Evolutionary conservation across 2,329 filamentous ascomycete species (phyloP).

Genomic region (Macroventuria anomochaeta): DNA sequence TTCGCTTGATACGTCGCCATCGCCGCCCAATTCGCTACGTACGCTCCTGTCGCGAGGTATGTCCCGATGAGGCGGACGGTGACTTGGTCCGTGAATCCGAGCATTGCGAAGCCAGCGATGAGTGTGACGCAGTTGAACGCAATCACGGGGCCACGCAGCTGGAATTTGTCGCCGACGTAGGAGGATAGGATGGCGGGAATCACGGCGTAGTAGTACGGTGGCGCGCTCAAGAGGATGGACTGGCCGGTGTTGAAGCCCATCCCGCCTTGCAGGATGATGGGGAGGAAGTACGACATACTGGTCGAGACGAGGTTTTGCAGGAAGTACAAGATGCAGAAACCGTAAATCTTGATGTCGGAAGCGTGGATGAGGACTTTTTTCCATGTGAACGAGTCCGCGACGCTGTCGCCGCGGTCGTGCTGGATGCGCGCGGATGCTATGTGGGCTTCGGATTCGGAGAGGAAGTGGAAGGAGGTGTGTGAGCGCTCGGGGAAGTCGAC

Average conservation of each 20-base stretch:
- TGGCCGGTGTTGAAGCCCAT: constrained; percentile 54
- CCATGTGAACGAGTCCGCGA: constrained; percentile 64
- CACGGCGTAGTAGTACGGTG: constrained; percentile 72
- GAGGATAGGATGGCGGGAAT: constrained; percentile 69
- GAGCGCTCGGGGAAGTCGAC: constrained; percentile 71
- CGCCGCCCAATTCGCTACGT: constrained; percentile 73
- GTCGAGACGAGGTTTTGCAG: constrained; percentile 71
- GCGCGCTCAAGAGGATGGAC: constrained; percentile 67
- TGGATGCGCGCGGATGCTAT: constrained; percentile 65
- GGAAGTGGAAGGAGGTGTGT: constrained; percentile 63
- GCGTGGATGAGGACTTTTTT: constrained; percentile 63
- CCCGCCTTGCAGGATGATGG: constrained; percentile 61
- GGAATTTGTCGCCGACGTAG: constrained; percentile 65
- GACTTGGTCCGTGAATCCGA: constrained; percentile 66
- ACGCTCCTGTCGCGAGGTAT: constrained; percentile 70
- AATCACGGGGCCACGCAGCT: constrained; percentile 68
- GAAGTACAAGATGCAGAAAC: constrained; percentile 70
- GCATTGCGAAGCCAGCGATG: constrained; percentile 69
- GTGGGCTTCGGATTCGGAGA: constrained; percentile 62
- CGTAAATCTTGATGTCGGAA: constrained; percentile 67
- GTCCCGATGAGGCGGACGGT: constrained; percentile 69
- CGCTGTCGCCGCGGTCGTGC: constrained; percentile 65
- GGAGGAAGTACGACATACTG: constrained; percentile 69
- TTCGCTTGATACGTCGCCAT: constrained; percentile 64
- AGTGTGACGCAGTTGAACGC: constrained; percentile 68